Conservation (phyloP, 83 land plant species). For the Isoetes engelmannii region DNA sequence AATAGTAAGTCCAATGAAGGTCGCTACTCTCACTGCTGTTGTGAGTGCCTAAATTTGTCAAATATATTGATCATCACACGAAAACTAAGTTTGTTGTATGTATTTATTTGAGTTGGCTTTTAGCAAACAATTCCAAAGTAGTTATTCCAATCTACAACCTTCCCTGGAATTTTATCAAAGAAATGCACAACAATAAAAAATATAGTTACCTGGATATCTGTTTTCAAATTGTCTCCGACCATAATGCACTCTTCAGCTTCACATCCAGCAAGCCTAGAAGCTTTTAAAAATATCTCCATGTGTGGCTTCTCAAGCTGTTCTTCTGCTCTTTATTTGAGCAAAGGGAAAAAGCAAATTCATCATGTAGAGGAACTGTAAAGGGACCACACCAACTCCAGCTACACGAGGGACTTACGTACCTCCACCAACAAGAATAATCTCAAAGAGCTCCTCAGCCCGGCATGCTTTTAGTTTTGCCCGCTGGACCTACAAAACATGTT, state of each 20-base stretch:
- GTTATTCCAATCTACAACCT: not conserved
- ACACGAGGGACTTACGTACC: slow-evolving; percentile 13
- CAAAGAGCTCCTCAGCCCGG: slow-evolving; percentile 38
- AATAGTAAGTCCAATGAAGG: too few relatives aligned
- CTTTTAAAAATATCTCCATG: slow-evolving; percentile 41
- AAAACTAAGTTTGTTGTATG: not conserved
- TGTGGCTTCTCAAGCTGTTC: slow-evolving; percentile 44
- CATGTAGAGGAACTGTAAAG: not conserved
- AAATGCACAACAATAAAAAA: not conserved
- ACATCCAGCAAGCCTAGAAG: slow-evolving; percentile 36
- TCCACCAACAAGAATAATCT: slow-evolving; percentile 44
- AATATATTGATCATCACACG: not conserved
- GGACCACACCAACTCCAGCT: not conserved
- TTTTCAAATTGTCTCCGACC: slow-evolving; percentile 43
- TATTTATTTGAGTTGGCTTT: not conserved
- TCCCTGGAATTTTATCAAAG: not conserved
- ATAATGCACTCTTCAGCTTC: slow-evolving; percentile 36
- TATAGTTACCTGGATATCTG: slow-evolving; percentile 30
- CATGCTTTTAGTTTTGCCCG: slow-evolving; percentile 39
- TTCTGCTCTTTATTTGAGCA: slow-evolving; percentile 25
- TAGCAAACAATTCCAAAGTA: not conserved
- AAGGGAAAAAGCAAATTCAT: not conserved
- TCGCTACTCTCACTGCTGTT: not conserved
- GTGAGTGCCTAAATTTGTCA: not conserved
- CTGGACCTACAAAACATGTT: slow-evolving; percentile 28